Base-by-base conservation (phyloP, 805 yeast species). In the Yarrowia yakushimensis region DNA sequence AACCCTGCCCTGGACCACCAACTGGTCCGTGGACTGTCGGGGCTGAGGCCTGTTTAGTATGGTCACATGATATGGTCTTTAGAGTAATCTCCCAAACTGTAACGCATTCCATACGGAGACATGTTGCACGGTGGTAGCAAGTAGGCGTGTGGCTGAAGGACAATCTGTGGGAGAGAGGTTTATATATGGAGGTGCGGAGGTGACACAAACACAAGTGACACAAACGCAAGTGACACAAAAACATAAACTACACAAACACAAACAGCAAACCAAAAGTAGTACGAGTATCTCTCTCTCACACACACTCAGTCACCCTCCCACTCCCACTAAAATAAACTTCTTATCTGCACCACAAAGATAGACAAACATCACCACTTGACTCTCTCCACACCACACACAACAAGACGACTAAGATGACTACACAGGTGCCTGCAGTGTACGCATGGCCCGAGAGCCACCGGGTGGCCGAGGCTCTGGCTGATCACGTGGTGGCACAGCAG, bases 381-480 rank as follows among this genome's bases (percentile, higher is more conserved):
- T 13, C 15, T 30, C 33, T 3, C 17, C 27, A 30, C 36, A 20
- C 25, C 22, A 22, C 17, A 37, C 34, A 22, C 36, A 12, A 18
- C 48, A 20, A 20, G 20, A 34, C 37, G n/a, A n/a, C 18, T n/a
- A 34, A 22, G 25, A 90, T 90, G 97, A 90, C 97, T 2, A 89
- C 97, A 3, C 88, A 96, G 6, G 96, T 91, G 23, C 98, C 99
- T 18, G 85, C 90, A 65, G 87, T 93, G 60, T 92, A 90, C 80
- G 89, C 97, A 57, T 93, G 94, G 73, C 94, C 91, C 45, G 96
- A 88, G 73, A 86, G 90, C 70, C 79, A 85, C 28, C 94, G 89
- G 17, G 97, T 93, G 31, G 97, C 98, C 2, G 96, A 88, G 62
- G 98, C 98, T 23, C 96, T 93, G 28, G 97, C 97, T 0, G 97